Evolutionary conservation across 257 asterid species (phyloP), one percentile per base, ranked within the genome.

Genomic region (Solanum pinnatisectum): DNA sequence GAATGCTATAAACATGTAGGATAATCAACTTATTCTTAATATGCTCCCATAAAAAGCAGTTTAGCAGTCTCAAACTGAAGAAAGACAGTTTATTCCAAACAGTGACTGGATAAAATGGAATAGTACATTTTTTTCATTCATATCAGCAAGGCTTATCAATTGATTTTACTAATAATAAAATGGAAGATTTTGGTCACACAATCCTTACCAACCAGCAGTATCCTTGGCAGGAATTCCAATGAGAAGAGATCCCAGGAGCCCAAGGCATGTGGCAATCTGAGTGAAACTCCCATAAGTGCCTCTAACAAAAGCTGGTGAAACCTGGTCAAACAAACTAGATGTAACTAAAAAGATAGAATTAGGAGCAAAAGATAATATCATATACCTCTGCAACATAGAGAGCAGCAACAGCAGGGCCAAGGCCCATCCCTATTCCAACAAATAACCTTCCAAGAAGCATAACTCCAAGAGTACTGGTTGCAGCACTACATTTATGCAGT

Each of bases 331-430:
- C 84, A 87, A 88, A 84, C 84, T 74, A 91, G 83, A 86, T 84
- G 59, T 91, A 88, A 87, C 84, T 63, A 77, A 52, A 73, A 46
- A 56, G 44, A 68, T 30, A 40, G 87, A 39, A 73, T 32, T 77
- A 37, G 77, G 72, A 71, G 83, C 74, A 37, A 25, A 86, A 13
- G 59, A 83, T n/a, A 73, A 84, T 46, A 88, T 46, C 85, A 86
- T 76, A 46, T 92, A 95, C 99, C 98, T 96, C 99, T 36, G 99
- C 90, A 60, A 96, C 97, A 90, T 96, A 96, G 84, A 96, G 96
- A 60, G 98, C 96, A 30, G 98, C 98, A 86, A 96, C 98, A 56
- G 99, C 94, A 86, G 99, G 99, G 74, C 99, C 98, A 90, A 96
- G 92, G 87, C 99, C 99, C 98, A 96, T 95, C 87, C 99, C 99